These are phyloP conservation scores for Neurospora pannonica DNA, from an alignment of 495 filamentous ascomycete species.

Conservation along the genomic window DNA sequence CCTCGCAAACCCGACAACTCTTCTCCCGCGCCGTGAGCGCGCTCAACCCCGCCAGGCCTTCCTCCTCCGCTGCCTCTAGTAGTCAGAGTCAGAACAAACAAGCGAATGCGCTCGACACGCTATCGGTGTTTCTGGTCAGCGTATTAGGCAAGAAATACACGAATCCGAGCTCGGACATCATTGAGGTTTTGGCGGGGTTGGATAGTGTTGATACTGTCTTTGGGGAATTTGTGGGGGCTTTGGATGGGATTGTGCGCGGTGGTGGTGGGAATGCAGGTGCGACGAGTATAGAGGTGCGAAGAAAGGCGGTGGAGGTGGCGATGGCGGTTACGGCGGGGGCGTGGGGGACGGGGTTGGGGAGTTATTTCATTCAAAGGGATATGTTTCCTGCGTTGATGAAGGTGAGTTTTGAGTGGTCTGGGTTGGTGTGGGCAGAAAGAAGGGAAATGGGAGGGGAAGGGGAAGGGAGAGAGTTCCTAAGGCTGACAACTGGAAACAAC, in stretches of 20 bases:
- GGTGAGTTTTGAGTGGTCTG: slow-evolving; percentile 34
- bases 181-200: slow-evolving; percentile 77
- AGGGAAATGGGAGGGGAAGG: not conserved
- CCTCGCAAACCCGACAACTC: slow-evolving; percentile 67
- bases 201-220: slow-evolving; percentile 79
- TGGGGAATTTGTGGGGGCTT: slow-evolving; percentile 72
- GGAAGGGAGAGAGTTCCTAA: not conserved
- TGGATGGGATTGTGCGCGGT: slow-evolving; percentile 75
- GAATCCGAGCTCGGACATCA: slow-evolving; percentile 92
- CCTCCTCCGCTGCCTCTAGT: not conserved
- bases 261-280: slow-evolving; percentile 25
- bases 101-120: not conserved
- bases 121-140: slow-evolving; percentile 54
- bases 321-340: slow-evolving; percentile 82
- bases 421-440: not conserved
- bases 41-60: slow-evolving; percentile 33
- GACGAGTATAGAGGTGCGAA: slow-evolving; percentile 47
- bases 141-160: slow-evolving; percentile 85
- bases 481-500: slow-evolving; percentile 2
- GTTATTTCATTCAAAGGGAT: slow-evolving; percentile 92
- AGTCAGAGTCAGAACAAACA: not conserved
- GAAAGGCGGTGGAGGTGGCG: slow-evolving; percentile 72
- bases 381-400: slow-evolving; percentile 93
- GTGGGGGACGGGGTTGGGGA: slow-evolving; percentile 85
- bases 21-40: slow-evolving; percentile 64